Evolutionary conservation across 164 flowering plant genomes (phyloP).

Genomic region (Annona cherimola): DNA sequence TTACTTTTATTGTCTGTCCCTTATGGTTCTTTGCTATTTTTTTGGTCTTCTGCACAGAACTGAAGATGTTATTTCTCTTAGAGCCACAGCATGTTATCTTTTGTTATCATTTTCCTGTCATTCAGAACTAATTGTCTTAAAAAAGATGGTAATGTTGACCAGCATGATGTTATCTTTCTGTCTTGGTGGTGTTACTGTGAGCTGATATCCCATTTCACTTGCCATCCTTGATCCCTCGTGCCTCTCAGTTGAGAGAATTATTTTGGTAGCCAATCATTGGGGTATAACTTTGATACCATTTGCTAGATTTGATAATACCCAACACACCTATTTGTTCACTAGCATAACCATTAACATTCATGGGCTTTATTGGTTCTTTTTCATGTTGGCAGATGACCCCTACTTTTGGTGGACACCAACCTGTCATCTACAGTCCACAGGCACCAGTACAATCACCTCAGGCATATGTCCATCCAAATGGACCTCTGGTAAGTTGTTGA

Average conservation of each 20-base stretch:
- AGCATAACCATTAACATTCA: not conserved
- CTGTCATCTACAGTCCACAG: conserved; percentile 60
- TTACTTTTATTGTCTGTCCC: not conserved
- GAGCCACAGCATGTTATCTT: not conserved
- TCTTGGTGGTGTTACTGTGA: no score
- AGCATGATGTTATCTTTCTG: no score
- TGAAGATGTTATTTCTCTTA: not conserved
- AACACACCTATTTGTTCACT: no score
- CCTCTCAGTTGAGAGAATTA: no score
- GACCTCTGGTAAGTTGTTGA: conserved; percentile 48
- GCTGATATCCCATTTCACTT: no score
- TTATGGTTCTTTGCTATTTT: not conserved
- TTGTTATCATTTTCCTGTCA: no score
- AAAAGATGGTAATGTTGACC: no score
- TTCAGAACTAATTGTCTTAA: no score
- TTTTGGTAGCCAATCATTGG: no score
- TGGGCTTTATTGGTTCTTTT: not conserved
- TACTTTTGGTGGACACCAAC: conserved; percentile 64
- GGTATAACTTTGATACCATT: no score
- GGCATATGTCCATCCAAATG: conserved; percentile 73
- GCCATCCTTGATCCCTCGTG: no score
- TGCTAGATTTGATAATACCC: no score
- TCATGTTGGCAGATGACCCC: conserved; percentile 55
- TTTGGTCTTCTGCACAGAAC: not conserved
- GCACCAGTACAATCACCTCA: conserved; percentile 62